Base-by-base conservation (phyloP, 129 eudicot genomes). In the Gnaphalium uliginosum region DNA sequence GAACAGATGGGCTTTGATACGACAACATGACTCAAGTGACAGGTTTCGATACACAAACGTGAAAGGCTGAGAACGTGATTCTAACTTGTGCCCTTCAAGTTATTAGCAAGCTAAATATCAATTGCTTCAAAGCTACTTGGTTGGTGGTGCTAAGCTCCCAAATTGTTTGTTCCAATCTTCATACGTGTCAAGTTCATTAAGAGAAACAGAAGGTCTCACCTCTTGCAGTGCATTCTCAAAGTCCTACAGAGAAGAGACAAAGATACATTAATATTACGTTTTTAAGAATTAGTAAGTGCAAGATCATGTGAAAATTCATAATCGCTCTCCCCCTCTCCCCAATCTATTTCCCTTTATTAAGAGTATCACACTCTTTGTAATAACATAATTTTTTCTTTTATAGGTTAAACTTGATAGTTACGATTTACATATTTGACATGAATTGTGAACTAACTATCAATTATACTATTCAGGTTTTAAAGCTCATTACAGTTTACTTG, bases 191-290 rank as follows among this genome's bases (percentile, higher is more conserved):
- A 87, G 96, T 81, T 90, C 97, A 35, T 87, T 81, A 21, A 73
- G 46, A 25, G 97, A 94, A 78, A 91, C 98, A 37, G 98, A 94
- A 69, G 96, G 92, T 76, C 97, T 87, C 78, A 94, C 97, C 78
- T 91, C 96, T 65, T 91, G 85, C 39, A 94, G 75, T 69, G 96
- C 85, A 66, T 27, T 22, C 62, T 73, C 69, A 73, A 79, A 79
- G 43, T 79, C 83, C 83, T 79, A 79, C 41, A 79, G 37, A 54
- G 30, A 62, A 41, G 21, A 62, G 5, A 62, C 7, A 15, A 43
- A 69, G 1, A 3, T 6, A 25, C 6, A 23, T 24, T 43, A 26
- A 26, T 22, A 23, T 73, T 58, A 63, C 71, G 46, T 46, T 19
- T 46, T 35, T 35, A 6, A 35, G 15, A 32, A 32, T n/a, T 19